Conservation (phyloP, 176 grass and related monocot species). For the Elymus sibiricus region DNA sequence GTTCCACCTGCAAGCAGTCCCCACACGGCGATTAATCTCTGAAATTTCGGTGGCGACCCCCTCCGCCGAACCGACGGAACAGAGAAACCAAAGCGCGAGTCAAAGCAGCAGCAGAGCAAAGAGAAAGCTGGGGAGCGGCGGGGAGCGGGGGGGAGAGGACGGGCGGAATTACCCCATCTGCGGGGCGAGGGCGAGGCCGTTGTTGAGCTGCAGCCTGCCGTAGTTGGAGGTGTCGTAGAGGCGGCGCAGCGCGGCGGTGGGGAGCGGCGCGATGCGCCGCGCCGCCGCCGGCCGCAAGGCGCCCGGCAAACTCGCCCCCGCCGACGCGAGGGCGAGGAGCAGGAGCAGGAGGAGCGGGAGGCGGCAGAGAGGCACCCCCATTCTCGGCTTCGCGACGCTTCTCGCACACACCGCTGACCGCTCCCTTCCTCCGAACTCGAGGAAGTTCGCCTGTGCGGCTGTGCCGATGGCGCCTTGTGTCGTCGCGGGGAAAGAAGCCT, state of each 20-base stretch:
- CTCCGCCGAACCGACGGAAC: background rate
- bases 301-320: too few species aligned
- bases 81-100: background rate
- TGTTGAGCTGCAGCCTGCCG: conserved; percentile 88
- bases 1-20: conserved; percentile 66
- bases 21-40: background rate
- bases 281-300: background rate
- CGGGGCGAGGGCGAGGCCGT: conserved; percentile 79
- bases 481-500: too few species aligned
- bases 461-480: background rate
- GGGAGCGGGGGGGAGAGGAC: background rate
- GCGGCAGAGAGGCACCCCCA: background rate
- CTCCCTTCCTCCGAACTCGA: background rate
- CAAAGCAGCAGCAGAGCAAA: background rate
- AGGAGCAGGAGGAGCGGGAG: background rate
- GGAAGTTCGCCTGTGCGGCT: background rate
- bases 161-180: conserved; percentile 71
- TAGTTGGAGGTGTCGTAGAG: conserved; percentile 93
- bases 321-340: background rate
- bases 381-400: background rate
- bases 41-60: background rate
- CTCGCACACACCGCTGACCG: background rate
- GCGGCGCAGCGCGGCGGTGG: conserved; percentile 36
- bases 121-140: background rate
- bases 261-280: conserved; percentile 27